phyloP scores from a whole-genome alignment of 179 eudicot genomes.

The Pouteria campechiana region DNA sequence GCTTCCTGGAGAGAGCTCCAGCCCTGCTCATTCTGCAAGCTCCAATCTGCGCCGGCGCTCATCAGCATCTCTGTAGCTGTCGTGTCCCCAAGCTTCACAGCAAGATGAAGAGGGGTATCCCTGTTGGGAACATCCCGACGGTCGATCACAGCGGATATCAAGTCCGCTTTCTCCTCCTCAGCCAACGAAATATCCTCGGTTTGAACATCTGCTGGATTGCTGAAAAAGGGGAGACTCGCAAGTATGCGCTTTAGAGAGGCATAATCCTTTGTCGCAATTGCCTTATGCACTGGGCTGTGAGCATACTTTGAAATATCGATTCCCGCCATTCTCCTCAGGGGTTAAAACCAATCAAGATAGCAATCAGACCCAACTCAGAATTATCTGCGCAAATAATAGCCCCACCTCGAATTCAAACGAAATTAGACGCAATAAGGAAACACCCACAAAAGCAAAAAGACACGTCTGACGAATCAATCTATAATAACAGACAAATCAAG shows the following conservation, averaged over 20 bases:
- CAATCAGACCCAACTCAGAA: too few species aligned
- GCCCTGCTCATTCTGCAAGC: conserved; percentile 83
- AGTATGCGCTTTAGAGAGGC: conserved; percentile 37
- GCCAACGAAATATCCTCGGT: conserved; percentile 63
- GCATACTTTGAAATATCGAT: conserved; percentile 53
- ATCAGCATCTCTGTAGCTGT: conserved; percentile 66
- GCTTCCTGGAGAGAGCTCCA: conserved; percentile 96
- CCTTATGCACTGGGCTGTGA: conserved; percentile 70
- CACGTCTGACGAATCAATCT: too few species aligned
- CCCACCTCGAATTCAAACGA: too few species aligned
- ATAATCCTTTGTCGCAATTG: conserved; percentile 54
- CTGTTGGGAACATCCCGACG: conserved; percentile 78
- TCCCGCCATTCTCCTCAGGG: conserved; percentile 24
- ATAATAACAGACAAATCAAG: too few species aligned
- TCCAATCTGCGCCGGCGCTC: conserved; percentile 92
- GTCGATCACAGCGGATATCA: conserved; percentile 51
- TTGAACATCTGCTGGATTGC: conserved; percentile 66
- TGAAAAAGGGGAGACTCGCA: conserved; percentile 44
- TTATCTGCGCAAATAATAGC: too few species aligned
- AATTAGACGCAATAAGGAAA: too few species aligned
- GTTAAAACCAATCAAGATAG: too few species aligned
- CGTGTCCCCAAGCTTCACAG: conserved; percentile 62
- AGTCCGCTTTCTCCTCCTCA: conserved; percentile 70
- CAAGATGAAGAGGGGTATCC: conserved; percentile 83
- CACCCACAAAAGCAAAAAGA: too few species aligned